Evolutionary conservation across 2,329 filamentous ascomycete genomes (phyloP).

Genomic region (Ophiocordyceps australis): DNA sequence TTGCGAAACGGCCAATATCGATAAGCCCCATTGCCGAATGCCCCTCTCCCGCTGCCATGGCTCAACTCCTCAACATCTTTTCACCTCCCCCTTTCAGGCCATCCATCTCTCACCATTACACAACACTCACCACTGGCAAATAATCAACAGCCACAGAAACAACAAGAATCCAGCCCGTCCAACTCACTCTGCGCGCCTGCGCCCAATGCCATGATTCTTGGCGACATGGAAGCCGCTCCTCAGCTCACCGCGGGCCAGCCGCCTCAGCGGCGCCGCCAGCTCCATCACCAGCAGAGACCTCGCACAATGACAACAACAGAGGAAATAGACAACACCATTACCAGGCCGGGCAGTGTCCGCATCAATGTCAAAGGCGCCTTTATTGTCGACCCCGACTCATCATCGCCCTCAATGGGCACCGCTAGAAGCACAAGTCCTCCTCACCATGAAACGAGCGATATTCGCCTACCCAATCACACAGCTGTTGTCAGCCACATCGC

Average conservation of each 20-base stretch:
- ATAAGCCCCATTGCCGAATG: conserved; percentile 1
- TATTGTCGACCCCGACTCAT: conserved; percentile 70
- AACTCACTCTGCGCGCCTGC: no score
- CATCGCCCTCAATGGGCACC: conserved; percentile 24
- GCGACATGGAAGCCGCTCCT: no score
- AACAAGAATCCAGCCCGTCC: no score
- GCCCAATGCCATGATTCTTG: conserved; percentile 3
- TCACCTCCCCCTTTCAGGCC: no score
- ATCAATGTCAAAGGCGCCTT: conserved; percentile 96
- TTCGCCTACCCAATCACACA: conserved; percentile 89
- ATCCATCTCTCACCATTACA: no score
- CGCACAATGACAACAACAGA: conserved; percentile 27
- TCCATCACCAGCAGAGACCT: conserved; percentile 3
- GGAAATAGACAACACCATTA: conserved; percentile 42
- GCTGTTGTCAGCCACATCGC: conserved; percentile 92
- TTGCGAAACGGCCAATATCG: conserved; percentile 1
- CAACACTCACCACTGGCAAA: no score
- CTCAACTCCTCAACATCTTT: no score
- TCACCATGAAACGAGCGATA: conserved; percentile 67
- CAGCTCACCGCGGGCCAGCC: no score
- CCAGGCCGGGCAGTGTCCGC: conserved; percentile 53
- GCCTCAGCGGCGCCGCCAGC: conserved; percentile 1
- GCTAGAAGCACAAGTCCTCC: conserved; percentile 20
- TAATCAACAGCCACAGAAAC: no score
- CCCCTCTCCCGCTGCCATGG: not conserved